Evolutionary conservation across 371 early-diverging fungal genomes (phyloP).

Genomic region (Chytridium lagenaria): DNA sequence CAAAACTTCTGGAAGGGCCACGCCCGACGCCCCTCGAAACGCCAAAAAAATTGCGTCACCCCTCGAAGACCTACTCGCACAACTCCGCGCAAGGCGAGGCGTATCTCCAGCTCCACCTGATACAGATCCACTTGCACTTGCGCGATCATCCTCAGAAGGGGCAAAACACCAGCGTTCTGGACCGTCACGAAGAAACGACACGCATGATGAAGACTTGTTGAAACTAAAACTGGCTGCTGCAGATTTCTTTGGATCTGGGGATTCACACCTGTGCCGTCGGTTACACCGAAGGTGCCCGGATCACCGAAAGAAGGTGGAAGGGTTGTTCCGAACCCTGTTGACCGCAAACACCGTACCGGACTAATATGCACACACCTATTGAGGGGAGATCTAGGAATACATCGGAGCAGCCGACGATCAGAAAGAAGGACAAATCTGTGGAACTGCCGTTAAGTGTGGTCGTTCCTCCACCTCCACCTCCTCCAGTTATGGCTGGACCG

Average conservation of each 20-base stretch:
- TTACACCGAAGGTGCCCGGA: not conserved
- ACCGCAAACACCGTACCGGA: too few relatives aligned
- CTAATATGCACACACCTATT: too few relatives aligned
- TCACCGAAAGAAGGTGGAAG: not conserved
- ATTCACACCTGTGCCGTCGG: not conserved
- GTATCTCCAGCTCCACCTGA: not conserved
- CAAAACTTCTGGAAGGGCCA: not conserved
- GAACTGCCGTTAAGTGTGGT: not conserved
- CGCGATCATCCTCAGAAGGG: not conserved
- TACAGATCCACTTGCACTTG: not conserved
- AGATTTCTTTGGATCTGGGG: constrained; percentile 3
- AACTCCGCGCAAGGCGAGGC: not conserved
- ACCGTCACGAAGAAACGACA: not conserved
- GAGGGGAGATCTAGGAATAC: too few relatives aligned
- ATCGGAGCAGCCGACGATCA: too few relatives aligned
- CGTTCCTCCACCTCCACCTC: constrained; percentile 34
- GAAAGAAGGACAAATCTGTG: not conserved
- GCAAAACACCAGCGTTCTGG: not conserved
- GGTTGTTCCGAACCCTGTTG: too few relatives aligned
- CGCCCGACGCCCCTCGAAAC: not conserved
- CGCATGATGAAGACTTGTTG: not conserved
- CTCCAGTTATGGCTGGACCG: constrained; percentile 15
- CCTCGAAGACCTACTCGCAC: constrained; percentile 7
- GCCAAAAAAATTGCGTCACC: not conserved
- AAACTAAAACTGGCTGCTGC: not conserved